Conservation (phyloP, 2,329 filamentous ascomycete genomes). For the Colletotrichum liriopes region DNA sequence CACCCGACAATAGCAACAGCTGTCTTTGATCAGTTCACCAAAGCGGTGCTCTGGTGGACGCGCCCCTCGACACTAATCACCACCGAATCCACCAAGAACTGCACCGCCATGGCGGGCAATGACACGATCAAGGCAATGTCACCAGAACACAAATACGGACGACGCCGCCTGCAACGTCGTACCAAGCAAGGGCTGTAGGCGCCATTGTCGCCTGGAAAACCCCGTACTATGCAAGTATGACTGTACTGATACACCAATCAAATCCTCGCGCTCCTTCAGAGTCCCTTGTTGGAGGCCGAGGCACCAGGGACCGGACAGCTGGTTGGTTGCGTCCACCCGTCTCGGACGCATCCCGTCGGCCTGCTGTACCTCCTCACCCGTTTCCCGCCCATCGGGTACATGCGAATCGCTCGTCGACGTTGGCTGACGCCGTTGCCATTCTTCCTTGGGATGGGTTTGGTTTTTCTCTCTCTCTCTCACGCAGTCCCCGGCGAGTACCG, state of each 20-base stretch:
- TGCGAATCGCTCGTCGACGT: conserved; percentile 14
- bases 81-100: neutral
- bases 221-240: neutral
- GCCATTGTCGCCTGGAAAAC: neutral
- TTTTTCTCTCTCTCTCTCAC: neutral
- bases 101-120: neutral
- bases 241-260: conserved; percentile 23
- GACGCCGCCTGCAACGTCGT: conserved; percentile 38
- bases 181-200: conserved; percentile 1
- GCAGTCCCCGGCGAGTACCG: conserved; percentile 17
- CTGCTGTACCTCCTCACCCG: neutral
- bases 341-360: no score
- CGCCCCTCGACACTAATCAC: neutral
- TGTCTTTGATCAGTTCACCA: neutral
- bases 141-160: conserved; percentile 5
- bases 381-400: neutral
- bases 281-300: conserved; percentile 16
- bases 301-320: conserved; percentile 1
- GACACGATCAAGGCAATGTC: neutral
- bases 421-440: neutral
- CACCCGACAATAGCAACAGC: neutral
- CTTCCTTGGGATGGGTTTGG: neutral
- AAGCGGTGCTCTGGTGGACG: neutral
- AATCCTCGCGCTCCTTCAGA: neutral
- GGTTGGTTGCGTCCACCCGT: neutral